Percentiles rank a stretch among this genome's conserved stretches.
Evolutionary conservation across 208 protist genomes (phyloP).

Genomic region (Spongospora subterranea): DNA sequence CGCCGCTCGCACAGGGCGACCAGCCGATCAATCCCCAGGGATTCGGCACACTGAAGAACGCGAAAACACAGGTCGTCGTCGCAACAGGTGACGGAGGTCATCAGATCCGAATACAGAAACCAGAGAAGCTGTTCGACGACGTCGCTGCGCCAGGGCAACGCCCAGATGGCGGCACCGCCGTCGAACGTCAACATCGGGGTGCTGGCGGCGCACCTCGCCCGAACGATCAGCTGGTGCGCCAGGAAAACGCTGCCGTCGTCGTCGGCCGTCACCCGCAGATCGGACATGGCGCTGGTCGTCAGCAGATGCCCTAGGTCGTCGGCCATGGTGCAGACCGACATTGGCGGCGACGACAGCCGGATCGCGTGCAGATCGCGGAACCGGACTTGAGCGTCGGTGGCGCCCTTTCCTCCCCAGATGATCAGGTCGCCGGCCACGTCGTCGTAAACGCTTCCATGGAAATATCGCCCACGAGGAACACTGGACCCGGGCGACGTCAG

Average conservation of each 20-base stretch:
- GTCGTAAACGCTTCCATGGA: conserved; percentile 6
- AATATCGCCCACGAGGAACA: neutral
- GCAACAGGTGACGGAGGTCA: neutral
- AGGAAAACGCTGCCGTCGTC: neutral
- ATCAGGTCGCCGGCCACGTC: neutral
- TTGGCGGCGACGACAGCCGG: neutral
- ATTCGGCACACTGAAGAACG: neutral
- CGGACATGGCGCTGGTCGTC: neutral
- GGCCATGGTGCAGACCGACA: neutral
- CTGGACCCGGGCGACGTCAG: neutral
- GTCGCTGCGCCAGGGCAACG: neutral
- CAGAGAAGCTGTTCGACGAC: neutral
- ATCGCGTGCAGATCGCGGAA: conserved; percentile 33
- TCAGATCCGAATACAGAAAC: neutral
- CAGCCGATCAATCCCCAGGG: neutral
- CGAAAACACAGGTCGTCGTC: neutral
- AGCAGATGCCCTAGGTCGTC: neutral
- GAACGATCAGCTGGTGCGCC: neutral
- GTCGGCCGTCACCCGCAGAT: neutral
- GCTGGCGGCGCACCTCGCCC: neutral
- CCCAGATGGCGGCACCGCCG: neutral
- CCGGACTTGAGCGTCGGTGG: conserved; percentile 43
- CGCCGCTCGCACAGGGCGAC: neutral
- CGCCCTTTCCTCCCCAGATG: conserved; percentile 17
- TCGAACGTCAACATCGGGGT: neutral